These are phyloP conservation scores for Lyophyllum decastes DNA, from an alignment of 768 basidiomycete genomes.

Conservation along the genomic window DNA sequence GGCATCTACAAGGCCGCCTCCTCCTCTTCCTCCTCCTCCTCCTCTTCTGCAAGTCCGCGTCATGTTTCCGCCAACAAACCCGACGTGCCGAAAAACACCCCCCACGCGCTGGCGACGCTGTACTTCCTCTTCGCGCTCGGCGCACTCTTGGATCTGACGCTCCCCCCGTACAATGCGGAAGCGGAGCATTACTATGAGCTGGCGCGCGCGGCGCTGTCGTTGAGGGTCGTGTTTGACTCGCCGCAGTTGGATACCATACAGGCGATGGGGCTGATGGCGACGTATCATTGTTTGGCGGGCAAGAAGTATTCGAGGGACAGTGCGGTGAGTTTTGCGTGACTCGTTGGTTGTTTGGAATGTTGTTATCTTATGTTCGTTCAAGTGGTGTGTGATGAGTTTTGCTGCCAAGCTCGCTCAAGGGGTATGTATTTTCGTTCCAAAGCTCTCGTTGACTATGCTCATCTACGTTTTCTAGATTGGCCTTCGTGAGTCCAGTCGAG, in stretches of 20 bases:
- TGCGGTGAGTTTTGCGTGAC: conserved; percentile 32
- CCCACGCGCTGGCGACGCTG: conserved; percentile 55
- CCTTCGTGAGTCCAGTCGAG: conserved; percentile 36
- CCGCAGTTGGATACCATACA: conserved; percentile 59
- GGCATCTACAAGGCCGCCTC: conserved; percentile 35
- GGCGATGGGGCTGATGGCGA: conserved; percentile 57
- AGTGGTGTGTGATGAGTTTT: conserved; percentile 56
- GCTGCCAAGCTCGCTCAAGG: conserved; percentile 64
- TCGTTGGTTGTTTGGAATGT: conserved; percentile 24
- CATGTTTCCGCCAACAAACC: too few relatives aligned
- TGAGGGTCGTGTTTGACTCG: conserved; percentile 52
- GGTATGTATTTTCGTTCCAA: conserved; percentile 24
- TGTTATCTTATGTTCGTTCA: conserved; percentile 21
- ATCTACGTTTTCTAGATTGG: conserved; percentile 31
- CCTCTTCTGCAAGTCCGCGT: too few relatives aligned
- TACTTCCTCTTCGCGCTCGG: conserved; percentile 66
- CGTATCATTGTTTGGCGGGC: conserved; percentile 55
- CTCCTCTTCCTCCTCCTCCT: conserved; percentile 16
- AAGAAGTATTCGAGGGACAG: conserved; percentile 51
- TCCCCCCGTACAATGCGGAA: conserved; percentile 54
- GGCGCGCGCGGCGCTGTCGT: conserved; percentile 54
- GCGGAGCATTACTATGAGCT: conserved; percentile 63
- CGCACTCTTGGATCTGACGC: conserved; percentile 54
- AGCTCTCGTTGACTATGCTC: neutral
- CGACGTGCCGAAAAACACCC: conserved; percentile 11